phyloP scores from a whole-genome alignment of 139 green algal genomes.

The Mesotaenium endlicherianum region DNA sequence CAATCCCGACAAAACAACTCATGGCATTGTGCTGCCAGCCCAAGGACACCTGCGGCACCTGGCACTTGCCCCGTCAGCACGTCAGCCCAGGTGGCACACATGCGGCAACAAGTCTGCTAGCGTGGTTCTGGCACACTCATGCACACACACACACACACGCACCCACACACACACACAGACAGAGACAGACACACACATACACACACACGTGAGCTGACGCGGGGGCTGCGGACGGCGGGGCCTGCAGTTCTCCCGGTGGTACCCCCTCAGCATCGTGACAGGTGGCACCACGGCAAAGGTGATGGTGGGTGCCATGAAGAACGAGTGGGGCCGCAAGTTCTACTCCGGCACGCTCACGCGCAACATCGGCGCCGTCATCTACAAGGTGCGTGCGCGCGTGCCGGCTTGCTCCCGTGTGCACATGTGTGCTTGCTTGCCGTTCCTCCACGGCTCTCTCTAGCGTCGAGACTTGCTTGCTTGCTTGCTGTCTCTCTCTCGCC shows the following conservation, averaged over 20 bases:
- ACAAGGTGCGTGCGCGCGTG: too few species aligned
- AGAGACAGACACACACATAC: background rate
- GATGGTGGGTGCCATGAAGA: slow-evolving; percentile 42
- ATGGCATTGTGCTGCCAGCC: too few species aligned
- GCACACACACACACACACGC: background rate
- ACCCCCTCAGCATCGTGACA: slow-evolving; percentile 42
- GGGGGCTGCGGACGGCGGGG: background rate
- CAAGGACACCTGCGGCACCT: too few species aligned
- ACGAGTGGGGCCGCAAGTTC: slow-evolving; percentile 51
- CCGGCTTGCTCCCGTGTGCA: too few species aligned
- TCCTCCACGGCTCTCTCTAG: too few species aligned
- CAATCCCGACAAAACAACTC: too few species aligned
- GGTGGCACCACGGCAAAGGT: slow-evolving; percentile 41
- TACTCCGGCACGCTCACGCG: slow-evolving; percentile 48
- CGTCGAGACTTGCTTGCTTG: too few species aligned
- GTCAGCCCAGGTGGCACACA: too few species aligned
- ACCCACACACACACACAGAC: background rate
- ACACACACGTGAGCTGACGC: background rate
- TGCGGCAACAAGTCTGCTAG: background rate
- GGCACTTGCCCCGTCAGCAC: too few species aligned
- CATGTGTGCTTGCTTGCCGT: too few species aligned
- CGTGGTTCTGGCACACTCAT: background rate
- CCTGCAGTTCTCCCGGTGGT: slow-evolving; percentile 41
- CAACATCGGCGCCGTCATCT: slow-evolving; percentile 48
- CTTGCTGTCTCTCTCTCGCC: too few species aligned